Evolutionary conservation across 2,329 filamentous ascomycete genomes (phyloP), one percentile per base, ranked within the genome.

Genomic region (Beauveria brongniartii): DNA sequence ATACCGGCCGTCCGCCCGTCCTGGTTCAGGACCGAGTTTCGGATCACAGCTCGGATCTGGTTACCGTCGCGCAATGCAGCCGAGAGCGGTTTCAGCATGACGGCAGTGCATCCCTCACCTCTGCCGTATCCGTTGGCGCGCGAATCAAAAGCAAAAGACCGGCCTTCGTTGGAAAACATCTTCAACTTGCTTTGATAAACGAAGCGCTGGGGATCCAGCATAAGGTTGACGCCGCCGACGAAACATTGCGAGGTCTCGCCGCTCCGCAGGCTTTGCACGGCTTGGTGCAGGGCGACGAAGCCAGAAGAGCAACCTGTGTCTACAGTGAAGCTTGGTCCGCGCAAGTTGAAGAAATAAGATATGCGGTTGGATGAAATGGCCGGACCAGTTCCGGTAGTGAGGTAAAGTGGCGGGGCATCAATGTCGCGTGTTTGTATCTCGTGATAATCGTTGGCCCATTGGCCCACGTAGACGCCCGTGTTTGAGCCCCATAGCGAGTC

Each of bases 51-150:
- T 51, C 70, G 65, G 43, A 75, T 71, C 4, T 28, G 54, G 41
- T 63, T 51, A 0, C 70, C 69, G 63, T 80, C 74, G 5, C 71
- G 71, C 56, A 76, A 75, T 2, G 79, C 79, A 55, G 74, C 70
- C 3, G 69, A 67, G 0, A 81, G 67, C 1, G 69, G 73, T 67
- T 81, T 82, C 3, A 82, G 62, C 2, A 80, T 59, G 3, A 81
- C 59, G 16, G 72, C 69, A 1, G 68, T 74, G 22, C 75, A 68
- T 4, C 78, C 80, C 65, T 83, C 80, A 1, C 78, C 80, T 12
- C 79, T 71, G 1, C 71, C 77, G 64, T 81, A 83, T 1, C 80
- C 81, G 28, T 59, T 52, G 57, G 53, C 53, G 24, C 53, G 53
- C 6, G 66, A 63, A 63, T 80, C 80, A 63, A 73, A 79, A 8